phyloP scores from a whole-genome alignment of 495 filamentous ascomycete genomes.

The Hyaloscypha variabilis region DNA sequence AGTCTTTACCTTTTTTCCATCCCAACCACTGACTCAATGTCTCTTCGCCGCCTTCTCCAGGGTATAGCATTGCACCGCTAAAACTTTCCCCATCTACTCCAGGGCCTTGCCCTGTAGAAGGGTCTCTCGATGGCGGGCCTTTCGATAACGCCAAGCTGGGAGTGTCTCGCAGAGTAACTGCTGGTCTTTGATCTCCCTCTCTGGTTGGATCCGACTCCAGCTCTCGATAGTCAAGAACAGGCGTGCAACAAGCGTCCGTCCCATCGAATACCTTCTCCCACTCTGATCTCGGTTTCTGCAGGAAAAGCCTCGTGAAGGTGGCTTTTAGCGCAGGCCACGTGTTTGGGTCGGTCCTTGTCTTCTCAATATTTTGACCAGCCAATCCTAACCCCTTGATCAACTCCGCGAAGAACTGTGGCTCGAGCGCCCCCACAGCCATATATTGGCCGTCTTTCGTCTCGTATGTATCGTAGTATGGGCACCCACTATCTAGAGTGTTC shows the following conservation, averaged over 20 bases:
- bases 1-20: constrained; percentile 73
- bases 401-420: constrained; percentile 78
- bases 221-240: constrained; percentile 75
- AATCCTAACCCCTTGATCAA: constrained; percentile 68
- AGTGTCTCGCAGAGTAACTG: constrained; percentile 68
- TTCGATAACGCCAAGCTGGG: constrained; percentile 51
- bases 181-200: constrained; percentile 74
- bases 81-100: constrained; percentile 65
- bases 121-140: constrained; percentile 27
- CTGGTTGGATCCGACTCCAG: constrained; percentile 57
- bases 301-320: constrained; percentile 66
- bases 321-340: constrained; percentile 68
- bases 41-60: constrained; percentile 73
- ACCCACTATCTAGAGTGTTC: constrained; percentile 82
- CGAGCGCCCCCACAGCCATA: constrained; percentile 89
- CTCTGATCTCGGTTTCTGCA: constrained; percentile 71
- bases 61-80: constrained; percentile 55
- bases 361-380: constrained; percentile 52
- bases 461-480: constrained; percentile 88
- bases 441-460: constrained; percentile 79
- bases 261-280: constrained; percentile 89
- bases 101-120: constrained; percentile 47
- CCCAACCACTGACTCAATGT: constrained; percentile 75
- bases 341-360: constrained; percentile 52
- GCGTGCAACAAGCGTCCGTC: constrained; percentile 90